Evolutionary conservation across 306 rosid genomes (phyloP).

Genomic region (Oxytropis ochrocephala): DNA sequence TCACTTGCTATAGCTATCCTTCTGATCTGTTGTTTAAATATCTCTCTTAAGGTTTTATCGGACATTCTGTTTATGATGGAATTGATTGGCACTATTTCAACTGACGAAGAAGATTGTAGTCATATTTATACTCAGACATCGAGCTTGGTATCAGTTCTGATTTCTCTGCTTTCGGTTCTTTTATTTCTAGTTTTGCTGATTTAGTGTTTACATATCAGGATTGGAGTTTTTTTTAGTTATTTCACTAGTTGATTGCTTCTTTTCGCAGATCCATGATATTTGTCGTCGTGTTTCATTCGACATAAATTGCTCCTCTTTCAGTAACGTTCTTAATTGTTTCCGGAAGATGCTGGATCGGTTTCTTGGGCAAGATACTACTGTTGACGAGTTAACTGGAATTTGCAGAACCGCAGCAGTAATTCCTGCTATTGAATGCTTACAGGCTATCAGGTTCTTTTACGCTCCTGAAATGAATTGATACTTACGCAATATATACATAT

Average conservation of each 20-base stretch:
- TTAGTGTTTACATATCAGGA: not conserved
- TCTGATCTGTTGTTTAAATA: not conserved
- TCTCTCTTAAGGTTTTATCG: slow-evolving; percentile 49
- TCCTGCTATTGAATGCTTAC: slow-evolving; percentile 48
- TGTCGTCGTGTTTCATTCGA: slow-evolving; percentile 48
- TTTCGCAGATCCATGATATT: slow-evolving; percentile 52
- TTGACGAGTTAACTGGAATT: slow-evolving; percentile 12
- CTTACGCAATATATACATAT: not conserved
- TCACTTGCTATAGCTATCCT: not conserved
- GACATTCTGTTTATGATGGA: slow-evolving; percentile 66
- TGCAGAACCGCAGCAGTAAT: slow-evolving; percentile 22
- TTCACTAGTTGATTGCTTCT: not conserved
- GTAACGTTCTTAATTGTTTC: slow-evolving; percentile 38
- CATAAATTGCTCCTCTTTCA: slow-evolving; percentile 49
- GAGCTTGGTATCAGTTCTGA: slow-evolving; percentile 42
- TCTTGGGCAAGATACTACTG: slow-evolving; percentile 21
- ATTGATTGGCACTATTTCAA: slow-evolving; percentile 29
- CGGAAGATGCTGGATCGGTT: slow-evolving; percentile 43
- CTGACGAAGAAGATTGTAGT: slow-evolving; percentile 22
- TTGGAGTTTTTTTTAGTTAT: not conserved
- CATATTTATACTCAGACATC: slow-evolving; percentile 38
- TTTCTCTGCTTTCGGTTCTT: not conserved
- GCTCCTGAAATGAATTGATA: not conserved
- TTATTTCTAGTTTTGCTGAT: not conserved
- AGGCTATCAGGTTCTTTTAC: slow-evolving; percentile 52